These are phyloP conservation scores for Verticillium dahliae DNA, from an alignment of 2,329 filamentous ascomycete genomes.

Conservation along the genomic window DNA sequence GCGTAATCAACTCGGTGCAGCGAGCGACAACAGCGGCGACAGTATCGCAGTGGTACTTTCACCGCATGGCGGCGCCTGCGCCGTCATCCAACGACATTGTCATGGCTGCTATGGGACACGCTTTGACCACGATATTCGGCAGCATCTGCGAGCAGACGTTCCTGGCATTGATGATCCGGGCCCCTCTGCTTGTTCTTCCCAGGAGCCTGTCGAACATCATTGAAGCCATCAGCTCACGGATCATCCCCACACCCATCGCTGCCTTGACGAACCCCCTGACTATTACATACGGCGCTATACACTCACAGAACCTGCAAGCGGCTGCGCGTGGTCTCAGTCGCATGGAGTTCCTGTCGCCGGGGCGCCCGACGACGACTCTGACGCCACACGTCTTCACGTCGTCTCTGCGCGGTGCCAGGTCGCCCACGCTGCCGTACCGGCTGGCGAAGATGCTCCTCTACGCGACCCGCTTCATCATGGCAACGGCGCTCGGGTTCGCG, in stretches of 20 bases:
- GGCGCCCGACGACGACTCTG: constrained; percentile 66
- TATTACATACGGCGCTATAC: constrained; percentile 88
- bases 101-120: constrained; percentile 73
- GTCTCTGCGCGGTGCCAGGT: constrained; percentile 16
- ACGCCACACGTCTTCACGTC: constrained; percentile 46
- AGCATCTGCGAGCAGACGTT: constrained; percentile 86
- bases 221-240: constrained; percentile 67
- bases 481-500: constrained; percentile 80
- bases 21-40: constrained; percentile 88
- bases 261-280: constrained; percentile 86
- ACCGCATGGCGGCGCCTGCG: constrained; percentile 73
- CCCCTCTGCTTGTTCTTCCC: constrained; percentile 80
- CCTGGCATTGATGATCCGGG: constrained; percentile 69
- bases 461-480: constrained; percentile 86
- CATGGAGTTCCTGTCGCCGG: constrained; percentile 71
- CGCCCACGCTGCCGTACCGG: constrained; percentile 70
- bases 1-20: constrained; percentile 81
- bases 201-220: constrained; percentile 58
- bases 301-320: constrained; percentile 73
- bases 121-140: constrained; percentile 80
- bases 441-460: constrained; percentile 88
- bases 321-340: constrained; percentile 76
- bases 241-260: constrained; percentile 79
- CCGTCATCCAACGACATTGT: constrained; percentile 78
- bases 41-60: constrained; percentile 98